These are phyloP conservation scores for Hericium coralloides DNA, from an alignment of 768 basidiomycete species.

Conservation along the genomic window DNA sequence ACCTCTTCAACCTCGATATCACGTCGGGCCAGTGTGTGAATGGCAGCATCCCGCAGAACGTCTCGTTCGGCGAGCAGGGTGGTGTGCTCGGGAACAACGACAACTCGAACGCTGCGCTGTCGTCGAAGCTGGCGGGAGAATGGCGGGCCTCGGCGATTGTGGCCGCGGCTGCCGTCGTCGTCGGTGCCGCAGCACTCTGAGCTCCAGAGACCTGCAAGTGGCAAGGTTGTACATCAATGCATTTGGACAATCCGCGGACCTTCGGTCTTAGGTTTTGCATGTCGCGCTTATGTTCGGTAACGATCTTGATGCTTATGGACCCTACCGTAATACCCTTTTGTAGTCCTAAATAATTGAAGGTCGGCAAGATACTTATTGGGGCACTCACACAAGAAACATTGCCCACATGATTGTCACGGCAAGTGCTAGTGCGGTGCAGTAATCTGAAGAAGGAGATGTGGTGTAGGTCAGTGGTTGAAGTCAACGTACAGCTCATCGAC, in stretches of 20 bases:
- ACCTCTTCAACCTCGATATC: conserved; percentile 16
- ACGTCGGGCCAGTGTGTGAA: conserved; percentile 15
- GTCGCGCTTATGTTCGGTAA: neutral
- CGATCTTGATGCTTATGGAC: neutral
- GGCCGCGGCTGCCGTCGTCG: neutral
- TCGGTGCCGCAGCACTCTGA: neutral
- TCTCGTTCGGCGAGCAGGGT: conserved; percentile 18
- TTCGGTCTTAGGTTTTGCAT: neutral
- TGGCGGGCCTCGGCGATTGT: neutral
- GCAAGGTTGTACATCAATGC: neutral
- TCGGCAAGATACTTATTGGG: too few relatives aligned
- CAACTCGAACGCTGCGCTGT: neutral
- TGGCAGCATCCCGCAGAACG: conserved; percentile 14
- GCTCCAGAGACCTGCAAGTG: neutral
- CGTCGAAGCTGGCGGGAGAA: neutral
- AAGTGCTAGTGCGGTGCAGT: too few relatives aligned
- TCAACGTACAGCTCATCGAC: too few relatives aligned
- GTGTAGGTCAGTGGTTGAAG: too few relatives aligned
- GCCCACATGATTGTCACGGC: too few relatives aligned
- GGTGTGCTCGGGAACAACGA: conserved; percentile 10
- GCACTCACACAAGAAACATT: too few relatives aligned
- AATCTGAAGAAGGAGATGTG: too few relatives aligned
- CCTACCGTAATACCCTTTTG: neutral
- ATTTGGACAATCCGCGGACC: neutral
- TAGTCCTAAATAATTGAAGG: too few relatives aligned